Conservation (phyloP, 75 land plant genomes). For the Pseudotsuga menziesii region DNA sequence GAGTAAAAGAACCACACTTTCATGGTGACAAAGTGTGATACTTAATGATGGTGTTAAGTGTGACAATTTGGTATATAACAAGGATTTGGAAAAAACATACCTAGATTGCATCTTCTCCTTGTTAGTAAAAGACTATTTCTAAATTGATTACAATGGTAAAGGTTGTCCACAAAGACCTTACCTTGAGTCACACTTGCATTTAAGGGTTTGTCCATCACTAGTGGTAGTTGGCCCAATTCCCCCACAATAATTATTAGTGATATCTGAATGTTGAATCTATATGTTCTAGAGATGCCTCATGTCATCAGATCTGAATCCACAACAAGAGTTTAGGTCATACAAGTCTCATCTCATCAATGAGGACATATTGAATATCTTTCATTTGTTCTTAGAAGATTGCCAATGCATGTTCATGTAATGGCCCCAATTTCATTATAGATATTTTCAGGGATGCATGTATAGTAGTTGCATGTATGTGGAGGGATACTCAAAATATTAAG, state of each 20-base stretch:
- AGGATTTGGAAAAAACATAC: no score
- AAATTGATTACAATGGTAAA: no score
- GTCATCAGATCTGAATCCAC: not conserved
- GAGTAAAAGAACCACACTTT: no score
- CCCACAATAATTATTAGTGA: not conserved
- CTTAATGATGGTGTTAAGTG: no score
- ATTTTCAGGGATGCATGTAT: not conserved
- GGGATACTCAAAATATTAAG: not conserved
- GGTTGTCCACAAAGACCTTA: no score
- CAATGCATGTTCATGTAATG: not conserved
- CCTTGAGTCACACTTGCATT: no score
- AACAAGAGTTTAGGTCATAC: not conserved
- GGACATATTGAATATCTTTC: not conserved
- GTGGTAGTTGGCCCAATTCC: not conserved
- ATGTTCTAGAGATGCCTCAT: not conserved
- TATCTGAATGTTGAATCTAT: not conserved
- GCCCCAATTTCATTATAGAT: not conserved
- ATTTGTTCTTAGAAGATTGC: not conserved
- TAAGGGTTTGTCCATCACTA: not conserved
- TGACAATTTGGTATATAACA: no score
- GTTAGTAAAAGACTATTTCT: no score
- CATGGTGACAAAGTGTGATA: no score
- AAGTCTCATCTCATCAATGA: not conserved
- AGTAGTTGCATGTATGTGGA: not conserved
- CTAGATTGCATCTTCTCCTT: no score